Percentiles rank a stretch among this genome's conserved stretches.
phyloP scores from a whole-genome alignment of 202 grass and related monocot species.

The Dendrocalamus latiflorus region DNA sequence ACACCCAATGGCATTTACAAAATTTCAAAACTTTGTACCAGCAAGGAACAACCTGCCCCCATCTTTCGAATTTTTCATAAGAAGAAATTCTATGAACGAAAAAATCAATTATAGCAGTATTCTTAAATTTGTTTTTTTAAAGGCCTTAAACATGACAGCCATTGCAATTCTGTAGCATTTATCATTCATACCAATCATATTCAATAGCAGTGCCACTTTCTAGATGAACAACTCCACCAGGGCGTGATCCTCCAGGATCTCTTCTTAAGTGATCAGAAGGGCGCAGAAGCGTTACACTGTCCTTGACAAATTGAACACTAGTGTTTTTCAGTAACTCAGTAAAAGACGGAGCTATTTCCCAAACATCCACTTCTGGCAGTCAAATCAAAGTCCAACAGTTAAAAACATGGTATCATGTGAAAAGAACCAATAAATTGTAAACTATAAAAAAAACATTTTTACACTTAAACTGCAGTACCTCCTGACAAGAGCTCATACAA shows the following conservation, averaged over 20 bases:
- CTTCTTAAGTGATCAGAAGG: constrained; percentile 72
- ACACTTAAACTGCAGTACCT: constrained; percentile 51
- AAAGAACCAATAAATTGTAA: neutral
- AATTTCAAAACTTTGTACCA: neutral
- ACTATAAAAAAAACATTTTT: constrained; percentile 2
- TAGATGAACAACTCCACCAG: constrained; percentile 75
- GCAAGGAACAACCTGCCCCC: neutral
- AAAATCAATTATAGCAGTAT: neutral
- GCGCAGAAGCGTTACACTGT: constrained; percentile 68
- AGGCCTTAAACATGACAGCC: neutral
- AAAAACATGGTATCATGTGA: constrained; percentile 9
- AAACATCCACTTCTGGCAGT: constrained; percentile 84
- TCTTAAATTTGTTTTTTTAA: neutral
- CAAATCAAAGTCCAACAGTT: constrained; percentile 26
- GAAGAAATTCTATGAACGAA: neutral
- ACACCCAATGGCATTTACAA: neutral
- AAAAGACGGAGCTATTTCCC: constrained; percentile 95
- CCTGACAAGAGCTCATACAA: constrained; percentile 86
- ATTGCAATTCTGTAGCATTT: constrained; percentile 11
- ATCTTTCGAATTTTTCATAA: neutral
- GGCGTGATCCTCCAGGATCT: constrained; percentile 36
- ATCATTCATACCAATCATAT: constrained; percentile 84
- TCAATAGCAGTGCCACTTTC: constrained; percentile 85
- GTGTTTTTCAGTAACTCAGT: constrained; percentile 74
- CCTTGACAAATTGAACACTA: constrained; percentile 78